Percentiles rank a stretch among this genome's conserved stretches.
Conservation (phyloP, 768 basidiomycete species). For the Mycena maculata region DNA sequence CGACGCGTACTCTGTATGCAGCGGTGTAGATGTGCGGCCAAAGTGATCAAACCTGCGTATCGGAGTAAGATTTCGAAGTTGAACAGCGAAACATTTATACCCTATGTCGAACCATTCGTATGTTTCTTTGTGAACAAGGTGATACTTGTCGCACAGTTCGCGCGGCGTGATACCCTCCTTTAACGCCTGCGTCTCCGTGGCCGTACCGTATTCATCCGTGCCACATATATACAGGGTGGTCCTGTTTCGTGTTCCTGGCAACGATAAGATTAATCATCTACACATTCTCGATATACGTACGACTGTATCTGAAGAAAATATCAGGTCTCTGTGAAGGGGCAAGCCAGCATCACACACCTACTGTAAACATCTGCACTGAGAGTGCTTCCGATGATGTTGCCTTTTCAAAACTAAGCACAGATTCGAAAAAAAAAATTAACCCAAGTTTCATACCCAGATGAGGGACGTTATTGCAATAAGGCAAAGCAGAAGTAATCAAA, state of each 20-base stretch:
- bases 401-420: conserved; percentile 47
- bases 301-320: conserved; percentile 63
- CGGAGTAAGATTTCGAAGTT: conserved; percentile 13
- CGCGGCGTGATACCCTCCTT: conserved; percentile 86
- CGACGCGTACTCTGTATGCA: conserved; percentile 83
- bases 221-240: conserved; percentile 96
- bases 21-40: conserved; percentile 90
- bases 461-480: conserved; percentile 97
- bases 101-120: conserved; percentile 99
- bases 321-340: neutral
- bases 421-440: conserved; percentile 27
- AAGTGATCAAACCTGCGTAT: conserved; percentile 89
- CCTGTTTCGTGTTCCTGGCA: conserved; percentile 78
- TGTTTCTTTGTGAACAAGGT: conserved; percentile 88
- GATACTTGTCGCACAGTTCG: conserved; percentile 91
- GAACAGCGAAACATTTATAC: conserved; percentile 52
- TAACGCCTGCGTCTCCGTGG: conserved; percentile 96
- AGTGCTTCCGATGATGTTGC: conserved; percentile 95
- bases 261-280: conserved; percentile 8
- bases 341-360: conserved; percentile 66
- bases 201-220: conserved; percentile 99
- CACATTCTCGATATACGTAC: conserved; percentile 49
- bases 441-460: conserved; percentile 84
- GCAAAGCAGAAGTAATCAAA: conserved; percentile 94
- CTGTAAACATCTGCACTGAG: conserved; percentile 98